These are phyloP conservation scores for Psophocarpus tetragonolobus DNA, from an alignment of 306 rosid genomes.

Conservation along the genomic window DNA sequence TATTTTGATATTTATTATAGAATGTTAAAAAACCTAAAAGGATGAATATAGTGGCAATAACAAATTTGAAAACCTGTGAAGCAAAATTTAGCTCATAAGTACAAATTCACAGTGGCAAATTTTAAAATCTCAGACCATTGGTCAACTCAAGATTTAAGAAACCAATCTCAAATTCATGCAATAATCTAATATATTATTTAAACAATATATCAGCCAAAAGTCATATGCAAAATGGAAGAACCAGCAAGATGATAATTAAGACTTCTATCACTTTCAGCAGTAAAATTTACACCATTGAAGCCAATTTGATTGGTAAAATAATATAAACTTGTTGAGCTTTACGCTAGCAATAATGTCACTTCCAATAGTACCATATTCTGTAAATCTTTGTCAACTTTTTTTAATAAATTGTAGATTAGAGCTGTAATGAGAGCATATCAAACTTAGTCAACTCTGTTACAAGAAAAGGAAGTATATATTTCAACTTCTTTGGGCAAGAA, in stretches of 20 bases:
- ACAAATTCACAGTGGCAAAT: background rate
- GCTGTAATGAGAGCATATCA: too few relatives aligned
- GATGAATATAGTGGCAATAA: background rate
- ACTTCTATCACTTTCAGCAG: constrained; percentile 9
- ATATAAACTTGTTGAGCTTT: background rate
- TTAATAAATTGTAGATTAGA: too few relatives aligned
- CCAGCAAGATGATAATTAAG: background rate
- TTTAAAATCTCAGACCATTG: background rate
- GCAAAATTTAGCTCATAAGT: constrained; percentile 18
- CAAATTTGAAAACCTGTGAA: constrained; percentile 19
- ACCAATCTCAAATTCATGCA: background rate
- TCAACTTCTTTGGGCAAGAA: background rate
- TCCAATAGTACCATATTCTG: too few relatives aligned
- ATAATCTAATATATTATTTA: background rate
- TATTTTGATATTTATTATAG: background rate
- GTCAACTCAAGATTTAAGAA: constrained; percentile 5
- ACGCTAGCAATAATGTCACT: too few relatives aligned
- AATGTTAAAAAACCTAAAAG: background rate
- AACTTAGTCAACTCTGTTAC: background rate
- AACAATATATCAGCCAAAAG: constrained; percentile 1
- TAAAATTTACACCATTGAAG: background rate
- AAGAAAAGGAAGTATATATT: background rate
- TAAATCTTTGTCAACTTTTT: too few relatives aligned
- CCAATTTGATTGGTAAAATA: background rate
- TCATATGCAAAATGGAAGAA: background rate